A percentile compares a stretch with the other conserved stretches of the same genome.
phyloP scores from a whole-genome alignment of 495 filamentous ascomycete genomes.

The Trichoderma erinaceum region DNA sequence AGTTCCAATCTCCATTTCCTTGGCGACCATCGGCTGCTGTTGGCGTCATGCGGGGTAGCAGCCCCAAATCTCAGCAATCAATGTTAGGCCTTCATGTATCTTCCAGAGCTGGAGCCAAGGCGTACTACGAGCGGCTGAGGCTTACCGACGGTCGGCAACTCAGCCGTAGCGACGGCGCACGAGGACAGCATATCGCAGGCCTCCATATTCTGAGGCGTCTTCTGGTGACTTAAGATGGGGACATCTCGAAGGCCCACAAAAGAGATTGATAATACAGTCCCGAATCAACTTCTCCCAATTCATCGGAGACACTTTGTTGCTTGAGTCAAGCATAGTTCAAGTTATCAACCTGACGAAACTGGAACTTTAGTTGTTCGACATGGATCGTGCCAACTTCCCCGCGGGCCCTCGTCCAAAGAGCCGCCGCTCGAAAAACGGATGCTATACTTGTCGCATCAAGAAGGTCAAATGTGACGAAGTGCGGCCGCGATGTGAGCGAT shows the following conservation, averaged over 20 bases:
- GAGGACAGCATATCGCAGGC: not conserved
- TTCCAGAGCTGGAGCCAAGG: not conserved
- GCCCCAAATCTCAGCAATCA: not conserved
- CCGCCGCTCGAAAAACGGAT: constrained; percentile 1
- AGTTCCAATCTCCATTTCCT: not conserved
- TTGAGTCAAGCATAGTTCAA: not conserved
- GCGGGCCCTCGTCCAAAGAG: not conserved
- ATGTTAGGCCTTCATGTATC: not conserved
- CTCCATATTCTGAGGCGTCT: not conserved
- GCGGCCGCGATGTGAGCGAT: not conserved
- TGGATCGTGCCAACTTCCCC: not conserved
- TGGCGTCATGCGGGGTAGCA: not conserved
- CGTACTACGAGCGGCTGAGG: not conserved
- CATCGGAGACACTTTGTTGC: not conserved
- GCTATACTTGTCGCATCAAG: constrained; percentile 7
- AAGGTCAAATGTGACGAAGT: constrained; percentile 10
- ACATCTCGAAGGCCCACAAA: constrained; percentile 1
- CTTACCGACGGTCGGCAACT: constrained; percentile 5
- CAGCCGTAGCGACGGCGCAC: not conserved
- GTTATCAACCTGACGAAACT: not conserved
- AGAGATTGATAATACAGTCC: not conserved
- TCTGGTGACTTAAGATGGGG: not conserved
- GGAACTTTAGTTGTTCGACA: not conserved
- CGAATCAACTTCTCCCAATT: not conserved
- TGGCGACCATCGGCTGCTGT: constrained; percentile 3